These are phyloP conservation scores for Teratosphaeria gauchensis DNA, from an alignment of 2,329 filamentous ascomycete genomes.

Conservation along the genomic window DNA sequence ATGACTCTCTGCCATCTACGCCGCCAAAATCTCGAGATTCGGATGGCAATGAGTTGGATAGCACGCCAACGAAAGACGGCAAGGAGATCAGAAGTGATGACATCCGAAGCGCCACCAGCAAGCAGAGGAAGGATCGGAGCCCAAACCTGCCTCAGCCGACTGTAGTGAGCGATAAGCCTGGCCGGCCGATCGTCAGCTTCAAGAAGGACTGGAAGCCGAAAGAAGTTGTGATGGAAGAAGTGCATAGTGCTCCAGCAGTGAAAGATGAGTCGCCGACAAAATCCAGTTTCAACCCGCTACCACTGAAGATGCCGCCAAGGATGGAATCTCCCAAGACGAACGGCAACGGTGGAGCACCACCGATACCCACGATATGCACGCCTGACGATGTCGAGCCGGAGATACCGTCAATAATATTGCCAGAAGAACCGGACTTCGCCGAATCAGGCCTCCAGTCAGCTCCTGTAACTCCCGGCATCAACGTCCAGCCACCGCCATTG, in stretches of 20 bases:
- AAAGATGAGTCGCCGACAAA: slow-evolving; percentile 8
- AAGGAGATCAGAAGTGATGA: slow-evolving; percentile 79
- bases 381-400: slow-evolving; percentile 31
- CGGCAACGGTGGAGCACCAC: slow-evolving; percentile 4
- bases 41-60: slow-evolving; percentile 29
- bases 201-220: slow-evolving; percentile 70
- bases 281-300: slow-evolving; percentile 1
- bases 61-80: slow-evolving; percentile 55
- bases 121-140: slow-evolving; percentile 78
- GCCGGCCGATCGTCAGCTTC: slow-evolving; percentile 96
- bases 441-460: slow-evolving; percentile 14
- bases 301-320: background rate
- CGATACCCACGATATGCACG: slow-evolving; percentile 44
- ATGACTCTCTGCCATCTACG: slow-evolving; percentile 37
- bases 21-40: slow-evolving; percentile 22
- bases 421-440: slow-evolving; percentile 27
- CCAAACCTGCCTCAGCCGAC: slow-evolving; percentile 78
- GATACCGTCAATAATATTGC: slow-evolving; percentile 21
- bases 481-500: slow-evolving; percentile 8
- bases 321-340: background rate
- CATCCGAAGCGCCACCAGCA: slow-evolving; percentile 81
- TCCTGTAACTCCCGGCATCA: slow-evolving; percentile 11
- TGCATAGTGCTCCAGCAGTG: slow-evolving; percentile 19
- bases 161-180: slow-evolving; percentile 80
- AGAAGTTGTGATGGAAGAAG: slow-evolving; percentile 60